Conservation (phyloP, 1,284 basidiomycete genomes). For the Caloboletus firmus region DNA sequence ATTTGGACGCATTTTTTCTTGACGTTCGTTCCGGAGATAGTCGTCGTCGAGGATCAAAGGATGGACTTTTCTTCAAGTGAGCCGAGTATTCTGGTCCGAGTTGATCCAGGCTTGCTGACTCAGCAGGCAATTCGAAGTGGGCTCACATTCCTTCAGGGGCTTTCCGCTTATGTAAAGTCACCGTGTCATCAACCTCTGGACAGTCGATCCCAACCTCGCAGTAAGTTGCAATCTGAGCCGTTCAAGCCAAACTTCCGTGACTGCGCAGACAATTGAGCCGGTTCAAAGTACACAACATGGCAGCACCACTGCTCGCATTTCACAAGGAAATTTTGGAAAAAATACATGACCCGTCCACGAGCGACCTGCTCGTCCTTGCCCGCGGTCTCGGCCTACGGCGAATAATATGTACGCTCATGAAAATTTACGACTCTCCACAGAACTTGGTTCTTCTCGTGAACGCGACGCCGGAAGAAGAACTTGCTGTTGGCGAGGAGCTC, state of each 20-base stretch:
- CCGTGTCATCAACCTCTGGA: no score
- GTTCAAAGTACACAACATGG: conserved; percentile 16
- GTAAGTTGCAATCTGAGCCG: background rate
- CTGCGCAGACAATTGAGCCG: background rate
- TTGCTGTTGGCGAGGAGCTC: conserved; percentile 89
- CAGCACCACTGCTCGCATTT: conserved; percentile 52
- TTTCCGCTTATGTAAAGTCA: background rate
- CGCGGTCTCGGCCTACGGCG: conserved; percentile 84
- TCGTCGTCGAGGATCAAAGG: background rate
- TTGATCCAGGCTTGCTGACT: conserved; percentile 26
- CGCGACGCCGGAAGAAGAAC: conserved; percentile 85
- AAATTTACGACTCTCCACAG: conserved; percentile 88
- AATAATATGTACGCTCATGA: conserved; percentile 82
- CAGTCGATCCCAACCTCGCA: background rate
- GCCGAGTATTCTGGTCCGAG: background rate
- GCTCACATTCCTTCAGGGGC: background rate
- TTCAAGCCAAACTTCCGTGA: background rate
- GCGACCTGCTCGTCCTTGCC: conserved; percentile 82
- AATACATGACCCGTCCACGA: conserved; percentile 76
- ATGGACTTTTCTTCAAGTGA: background rate
- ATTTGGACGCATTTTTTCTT: conserved; percentile 18
- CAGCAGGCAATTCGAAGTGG: conserved; percentile 5
- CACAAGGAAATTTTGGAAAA: conserved; percentile 65
- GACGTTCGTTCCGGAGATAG: background rate
- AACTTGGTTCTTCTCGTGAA: conserved; percentile 88